Evolutionary conservation across 2,329 filamentous ascomycete species (phyloP).

Genomic region (Monilinia aucupariae): DNA sequence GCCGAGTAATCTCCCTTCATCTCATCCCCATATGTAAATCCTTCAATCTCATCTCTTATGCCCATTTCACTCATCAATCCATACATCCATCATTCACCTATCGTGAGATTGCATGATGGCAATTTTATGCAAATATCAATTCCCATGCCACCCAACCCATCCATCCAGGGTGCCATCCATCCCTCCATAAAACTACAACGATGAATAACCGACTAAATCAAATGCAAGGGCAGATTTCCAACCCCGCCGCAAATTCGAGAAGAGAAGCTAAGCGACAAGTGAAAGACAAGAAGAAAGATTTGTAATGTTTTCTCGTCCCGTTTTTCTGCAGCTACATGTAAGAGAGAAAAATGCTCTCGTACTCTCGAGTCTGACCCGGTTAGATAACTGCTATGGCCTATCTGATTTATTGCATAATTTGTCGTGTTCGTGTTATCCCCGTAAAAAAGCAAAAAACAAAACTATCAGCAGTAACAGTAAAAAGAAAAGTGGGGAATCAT

Average conservation of each 20-base stretch:
- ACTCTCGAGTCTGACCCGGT: not conserved
- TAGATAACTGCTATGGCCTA: not conserved
- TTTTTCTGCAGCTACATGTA: not conserved
- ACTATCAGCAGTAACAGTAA: not conserved
- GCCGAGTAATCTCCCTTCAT: not conserved
- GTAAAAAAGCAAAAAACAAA: constrained; percentile 6
- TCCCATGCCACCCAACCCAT: not conserved
- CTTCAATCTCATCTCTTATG: constrained; percentile 1
- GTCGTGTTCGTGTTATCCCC: constrained; percentile 11
- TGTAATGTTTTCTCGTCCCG: not conserved
- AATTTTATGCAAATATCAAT: not conserved
- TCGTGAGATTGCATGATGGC: constrained; percentile 4
- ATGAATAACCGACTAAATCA: constrained; percentile 6
- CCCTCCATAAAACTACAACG: constrained; percentile 11
- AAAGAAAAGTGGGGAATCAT: constrained; percentile 16
- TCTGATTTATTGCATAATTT: constrained; percentile 2
- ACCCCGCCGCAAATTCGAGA: not conserved
- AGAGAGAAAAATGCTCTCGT: not conserved
- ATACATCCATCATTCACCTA: not conserved
- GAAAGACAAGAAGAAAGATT: not conserved
- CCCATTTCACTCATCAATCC: too few relatives aligned
- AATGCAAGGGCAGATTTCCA: not conserved
- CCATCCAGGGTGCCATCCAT: not conserved
- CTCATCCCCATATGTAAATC: constrained; percentile 3
- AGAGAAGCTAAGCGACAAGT: not conserved